These are phyloP conservation scores for Fusarium sp. DNA, from an alignment of 2,329 filamentous ascomycete species.

Conservation along the genomic window DNA sequence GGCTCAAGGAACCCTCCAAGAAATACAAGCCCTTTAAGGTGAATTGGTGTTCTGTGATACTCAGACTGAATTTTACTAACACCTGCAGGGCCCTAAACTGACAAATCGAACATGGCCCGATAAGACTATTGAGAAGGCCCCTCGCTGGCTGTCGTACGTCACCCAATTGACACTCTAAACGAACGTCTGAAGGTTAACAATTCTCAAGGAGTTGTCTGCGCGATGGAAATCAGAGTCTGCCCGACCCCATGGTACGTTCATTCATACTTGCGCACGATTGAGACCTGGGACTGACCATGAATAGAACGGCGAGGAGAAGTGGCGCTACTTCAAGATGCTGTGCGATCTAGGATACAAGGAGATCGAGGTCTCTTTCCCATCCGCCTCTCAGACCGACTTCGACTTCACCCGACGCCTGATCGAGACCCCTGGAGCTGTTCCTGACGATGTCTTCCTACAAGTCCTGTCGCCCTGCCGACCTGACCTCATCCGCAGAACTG, in stretches of 20 bases:
- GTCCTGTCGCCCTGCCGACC: conserved; percentile 92
- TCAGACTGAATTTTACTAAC: conserved; percentile 16
- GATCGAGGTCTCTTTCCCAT: conserved; percentile 96
- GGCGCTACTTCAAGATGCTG: conserved; percentile 94
- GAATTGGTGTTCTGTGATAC: conserved; percentile 46
- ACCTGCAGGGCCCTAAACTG: conserved; percentile 58
- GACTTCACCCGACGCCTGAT: conserved; percentile 91
- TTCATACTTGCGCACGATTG: background rate
- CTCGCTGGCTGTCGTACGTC: conserved; percentile 76
- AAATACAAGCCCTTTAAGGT: conserved; percentile 76
- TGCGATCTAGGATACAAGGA: conserved; percentile 95
- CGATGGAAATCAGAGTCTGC: conserved; percentile 94
- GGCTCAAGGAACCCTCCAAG: conserved; percentile 80
- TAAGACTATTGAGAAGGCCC: conserved; percentile 84
- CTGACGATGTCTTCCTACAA: conserved; percentile 86
- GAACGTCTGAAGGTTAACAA: background rate
- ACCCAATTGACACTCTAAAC: background rate
- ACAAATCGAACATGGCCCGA: conserved; percentile 85
- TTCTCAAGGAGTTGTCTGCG: conserved; percentile 56
- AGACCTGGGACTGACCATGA: background rate
- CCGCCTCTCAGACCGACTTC: conserved; percentile 94
- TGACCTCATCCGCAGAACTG: conserved; percentile 86
- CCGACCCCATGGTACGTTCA: conserved; percentile 85
- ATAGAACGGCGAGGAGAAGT: conserved; percentile 94
- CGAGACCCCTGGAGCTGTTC: conserved; percentile 57